Evolutionary conservation across 768 basidiomycete species (phyloP), one percentile per base, ranked within the genome.

Genomic region (Lactifluus pinguis): DNA sequence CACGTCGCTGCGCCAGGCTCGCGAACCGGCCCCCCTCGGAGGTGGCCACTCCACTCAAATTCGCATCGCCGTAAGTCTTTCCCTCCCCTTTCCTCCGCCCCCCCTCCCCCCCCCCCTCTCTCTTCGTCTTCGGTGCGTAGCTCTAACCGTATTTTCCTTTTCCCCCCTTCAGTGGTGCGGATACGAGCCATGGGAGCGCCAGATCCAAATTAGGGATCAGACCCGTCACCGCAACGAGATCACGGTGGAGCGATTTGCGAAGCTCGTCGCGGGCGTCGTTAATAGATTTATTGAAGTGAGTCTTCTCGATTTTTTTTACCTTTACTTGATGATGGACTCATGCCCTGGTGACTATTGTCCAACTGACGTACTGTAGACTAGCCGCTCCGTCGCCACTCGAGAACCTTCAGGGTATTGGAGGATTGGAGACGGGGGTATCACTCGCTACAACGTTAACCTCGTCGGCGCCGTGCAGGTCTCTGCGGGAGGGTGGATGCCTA

Each of bases 401-500:
- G 30, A 53, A 7, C 25, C 29, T 15, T 4, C 7, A 34, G 32
- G 32, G 3, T 38, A 38, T 3, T 61, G 59, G 62, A 39, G 36
- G 34, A 38, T 63, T 8, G 62, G 59, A 17, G 1, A 10, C 1
- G 49, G 25, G 3, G 59, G 17, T 1, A 60, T 63, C 49, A 63
- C n/a, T 9, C 54, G 49, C n/a, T 14, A 63, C 30, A 11, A 60
- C 14, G 52, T 61, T 6, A 45, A 51, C 10, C 19, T 63, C 3
- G 62, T 63, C 4, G 62, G 62, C 1, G 52, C 59, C 15, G 62
- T 63, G 15, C 62, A 63, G 14, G 62, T 63, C 39, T 63, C 62
- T 17, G 60, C 62, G 1, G 62, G 62, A 1, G 58, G 62, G 15
- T 63, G 62, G 62, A 63, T 63, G 62, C 62, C 62, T 4, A 63